These are phyloP conservation scores for Peronospora destructor DNA, from an alignment of 352 stramenopile species.

Conservation along the genomic window DNA sequence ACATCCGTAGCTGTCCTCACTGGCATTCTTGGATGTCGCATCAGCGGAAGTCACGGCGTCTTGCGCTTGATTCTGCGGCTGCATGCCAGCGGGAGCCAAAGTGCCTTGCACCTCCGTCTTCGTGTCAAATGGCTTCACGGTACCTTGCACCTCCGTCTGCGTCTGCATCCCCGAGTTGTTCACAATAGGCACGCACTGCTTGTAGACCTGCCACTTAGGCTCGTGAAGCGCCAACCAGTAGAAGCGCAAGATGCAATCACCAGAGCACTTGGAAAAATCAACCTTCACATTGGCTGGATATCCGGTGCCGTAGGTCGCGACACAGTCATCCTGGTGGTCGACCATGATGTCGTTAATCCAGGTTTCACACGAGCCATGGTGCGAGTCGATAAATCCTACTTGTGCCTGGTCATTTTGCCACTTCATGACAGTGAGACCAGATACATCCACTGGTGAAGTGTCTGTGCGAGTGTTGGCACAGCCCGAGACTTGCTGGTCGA, in stretches of 20 bases:
- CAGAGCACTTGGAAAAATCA: slow-evolving; percentile 27
- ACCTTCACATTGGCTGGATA: slow-evolving; percentile 26
- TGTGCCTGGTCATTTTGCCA: slow-evolving; percentile 47
- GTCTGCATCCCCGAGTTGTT: slow-evolving; percentile 19
- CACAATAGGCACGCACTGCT: slow-evolving; percentile 30
- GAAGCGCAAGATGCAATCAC: slow-evolving; percentile 26
- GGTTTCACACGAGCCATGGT: slow-evolving; percentile 50
- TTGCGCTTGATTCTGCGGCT: slow-evolving; percentile 6
- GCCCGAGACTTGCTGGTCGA: slow-evolving; percentile 31
- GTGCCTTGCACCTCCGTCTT: no score
- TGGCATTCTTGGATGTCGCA: slow-evolving; percentile 3
- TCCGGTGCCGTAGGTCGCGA: slow-evolving; percentile 19
- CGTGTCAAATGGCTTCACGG: slow-evolving; percentile 10
- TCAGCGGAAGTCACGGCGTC: slow-evolving; percentile 3
- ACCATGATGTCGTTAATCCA: slow-evolving; percentile 50
- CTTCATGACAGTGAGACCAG: slow-evolving; percentile 29
- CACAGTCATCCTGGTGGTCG: slow-evolving; percentile 44
- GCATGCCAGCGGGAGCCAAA: no score
- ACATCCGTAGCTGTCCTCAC: slow-evolving; percentile 11
- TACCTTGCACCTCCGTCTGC: slow-evolving; percentile 13
- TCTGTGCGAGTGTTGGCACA: slow-evolving; percentile 39
- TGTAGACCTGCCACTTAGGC: slow-evolving; percentile 39
- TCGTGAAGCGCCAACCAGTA: slow-evolving; percentile 37
- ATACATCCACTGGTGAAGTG: slow-evolving; percentile 35
- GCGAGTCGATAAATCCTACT: slow-evolving; percentile 44